phyloP scores from a whole-genome alignment of 2,329 filamentous ascomycete species.

The Sphaerulina musiva region DNA sequence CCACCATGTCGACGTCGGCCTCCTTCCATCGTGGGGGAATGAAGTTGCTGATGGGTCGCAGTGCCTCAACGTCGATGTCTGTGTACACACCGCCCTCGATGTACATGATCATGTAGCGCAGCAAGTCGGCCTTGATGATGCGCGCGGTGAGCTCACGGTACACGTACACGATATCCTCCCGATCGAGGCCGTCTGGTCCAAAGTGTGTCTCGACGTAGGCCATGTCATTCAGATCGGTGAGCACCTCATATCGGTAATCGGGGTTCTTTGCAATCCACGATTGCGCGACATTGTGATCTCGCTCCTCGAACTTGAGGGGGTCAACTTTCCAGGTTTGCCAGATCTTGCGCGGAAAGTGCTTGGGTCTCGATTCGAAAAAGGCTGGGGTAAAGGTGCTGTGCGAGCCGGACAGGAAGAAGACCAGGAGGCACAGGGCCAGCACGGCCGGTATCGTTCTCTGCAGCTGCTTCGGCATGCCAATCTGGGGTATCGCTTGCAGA shows the following conservation, averaged over 20 bases:
- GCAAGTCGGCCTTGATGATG: slow-evolving; percentile 61
- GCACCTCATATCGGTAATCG: slow-evolving; percentile 59
- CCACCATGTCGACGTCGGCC: slow-evolving; percentile 62
- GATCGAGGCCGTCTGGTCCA: slow-evolving; percentile 58
- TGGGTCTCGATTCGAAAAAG: slow-evolving; percentile 21
- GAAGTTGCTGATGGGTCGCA: slow-evolving; percentile 50
- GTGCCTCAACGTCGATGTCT: slow-evolving; percentile 54
- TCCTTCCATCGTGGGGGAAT: slow-evolving; percentile 59
- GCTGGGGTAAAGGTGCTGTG: slow-evolving; percentile 12
- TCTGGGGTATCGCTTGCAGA: slow-evolving; percentile 19
- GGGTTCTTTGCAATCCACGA: slow-evolving; percentile 64
- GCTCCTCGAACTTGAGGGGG: slow-evolving; percentile 59
- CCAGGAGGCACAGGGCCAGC: slow-evolving; percentile 39
- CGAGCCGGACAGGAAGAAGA: slow-evolving; percentile 40
- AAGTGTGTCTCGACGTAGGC: slow-evolving; percentile 63
- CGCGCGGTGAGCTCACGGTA: slow-evolving; percentile 55
- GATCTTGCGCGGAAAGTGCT: slow-evolving; percentile 58
- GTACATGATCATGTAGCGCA: slow-evolving; percentile 63
- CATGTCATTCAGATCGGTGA: slow-evolving; percentile 63
- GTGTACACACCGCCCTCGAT: slow-evolving; percentile 57
- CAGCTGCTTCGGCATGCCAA: slow-evolving; percentile 44
- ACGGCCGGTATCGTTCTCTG: slow-evolving; percentile 46
- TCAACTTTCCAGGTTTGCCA: slow-evolving; percentile 74
- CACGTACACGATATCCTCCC: slow-evolving; percentile 58
- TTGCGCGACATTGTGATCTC: slow-evolving; percentile 54